Base-by-base conservation (phyloP, 345 rosid genomes). In the Sonneratia caseolaris region DNA sequence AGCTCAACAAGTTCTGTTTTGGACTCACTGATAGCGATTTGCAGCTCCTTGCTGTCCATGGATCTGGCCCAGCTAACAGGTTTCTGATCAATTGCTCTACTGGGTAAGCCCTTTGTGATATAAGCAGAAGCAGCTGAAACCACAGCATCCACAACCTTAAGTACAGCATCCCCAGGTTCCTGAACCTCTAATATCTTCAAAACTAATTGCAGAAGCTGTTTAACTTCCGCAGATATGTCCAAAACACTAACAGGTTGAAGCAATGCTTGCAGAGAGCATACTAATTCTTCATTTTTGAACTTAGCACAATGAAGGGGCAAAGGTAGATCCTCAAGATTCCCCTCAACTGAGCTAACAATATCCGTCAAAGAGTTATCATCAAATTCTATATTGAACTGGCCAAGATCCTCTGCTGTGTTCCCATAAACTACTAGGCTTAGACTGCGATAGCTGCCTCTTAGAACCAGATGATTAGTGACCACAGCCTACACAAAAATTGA, bases 391-490 rank as follows among this genome's bases (percentile, higher is more conserved):
- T 89, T 95, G 86, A 84, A 95, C 85, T 95, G 99, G 79, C 99
- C 99, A 79, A 92, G 78, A 87, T 95, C 99, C 87, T 95, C 97
- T 21, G 93, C 99, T 21, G 86, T 92, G 78, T 92, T 95, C 72
- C 99, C 97, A 79, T 90, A 91, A 76, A 94, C 86, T 70, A 91
- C 83, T 84, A 91, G 81, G 82, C 96, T 94, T 77, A 94, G 81
- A 82, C 98, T 89, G 53, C 97, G 96, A 62, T 95, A 95, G 85
- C 97, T 90, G 57, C 99, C 97, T 84, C 99, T 85, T 53, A 92
- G 91, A 81, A 95, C 91, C 70, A 95, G 83, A 89, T 92, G 99
- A 81, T 86, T 92, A 69, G 99, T 95, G 66, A 95, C 96, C 84
- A 95, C 96, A 73, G 97, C 99, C 99, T 95, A 88, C 84, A 32